These are phyloP conservation scores for Fragilaria crotonensis DNA, from an alignment of 108 stramenopile genomes.

Conservation along the genomic window DNA sequence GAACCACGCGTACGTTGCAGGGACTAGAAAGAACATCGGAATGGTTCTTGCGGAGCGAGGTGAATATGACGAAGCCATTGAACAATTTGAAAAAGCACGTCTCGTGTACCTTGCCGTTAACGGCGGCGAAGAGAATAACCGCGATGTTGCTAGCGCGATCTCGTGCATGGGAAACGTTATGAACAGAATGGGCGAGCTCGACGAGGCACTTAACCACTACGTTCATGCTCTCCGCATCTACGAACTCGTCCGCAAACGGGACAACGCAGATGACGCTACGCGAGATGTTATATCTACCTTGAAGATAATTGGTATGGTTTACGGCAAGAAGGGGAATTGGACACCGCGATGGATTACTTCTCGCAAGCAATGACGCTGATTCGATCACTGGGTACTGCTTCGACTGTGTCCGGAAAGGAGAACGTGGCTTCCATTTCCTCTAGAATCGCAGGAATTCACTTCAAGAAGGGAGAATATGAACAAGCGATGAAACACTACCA, in stretches of 20 bases:
- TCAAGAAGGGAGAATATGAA: slow-evolving; percentile 58
- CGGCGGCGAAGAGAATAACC: slow-evolving; percentile 39
- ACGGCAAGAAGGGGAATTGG: slow-evolving; percentile 56
- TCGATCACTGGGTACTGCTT: slow-evolving; percentile 31
- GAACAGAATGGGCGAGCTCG: slow-evolving; percentile 64
- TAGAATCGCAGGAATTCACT: slow-evolving; percentile 60
- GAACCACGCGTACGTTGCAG: slow-evolving; percentile 62
- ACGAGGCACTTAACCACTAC: slow-evolving; percentile 59
- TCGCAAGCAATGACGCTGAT: slow-evolving; percentile 62
- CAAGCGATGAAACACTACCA: slow-evolving; percentile 69
- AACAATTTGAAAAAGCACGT: slow-evolving; percentile 56
- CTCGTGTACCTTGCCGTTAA: slow-evolving; percentile 44
- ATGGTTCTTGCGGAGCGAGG: slow-evolving; percentile 78
- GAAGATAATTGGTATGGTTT: slow-evolving; percentile 75
- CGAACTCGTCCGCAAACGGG: slow-evolving; percentile 25
- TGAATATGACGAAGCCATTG: slow-evolving; percentile 53
- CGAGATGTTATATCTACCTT: slow-evolving; percentile 69
- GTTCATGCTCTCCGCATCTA: slow-evolving; percentile 62
- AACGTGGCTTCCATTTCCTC: slow-evolving; percentile 52
- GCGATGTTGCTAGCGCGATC: slow-evolving; percentile 72
- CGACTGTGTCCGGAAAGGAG: slow-evolving; percentile 28
- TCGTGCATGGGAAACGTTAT: slow-evolving; percentile 82
- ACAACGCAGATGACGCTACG: slow-evolving; percentile 21
- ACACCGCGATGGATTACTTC: slow-evolving; percentile 63
- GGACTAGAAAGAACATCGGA: slow-evolving; percentile 76